A percentile compares a stretch with the other conserved stretches of the same genome.
phyloP scores from a whole-genome alignment of 2,329 filamentous ascomycete species.

The Tolypocladium capitatum region DNA sequence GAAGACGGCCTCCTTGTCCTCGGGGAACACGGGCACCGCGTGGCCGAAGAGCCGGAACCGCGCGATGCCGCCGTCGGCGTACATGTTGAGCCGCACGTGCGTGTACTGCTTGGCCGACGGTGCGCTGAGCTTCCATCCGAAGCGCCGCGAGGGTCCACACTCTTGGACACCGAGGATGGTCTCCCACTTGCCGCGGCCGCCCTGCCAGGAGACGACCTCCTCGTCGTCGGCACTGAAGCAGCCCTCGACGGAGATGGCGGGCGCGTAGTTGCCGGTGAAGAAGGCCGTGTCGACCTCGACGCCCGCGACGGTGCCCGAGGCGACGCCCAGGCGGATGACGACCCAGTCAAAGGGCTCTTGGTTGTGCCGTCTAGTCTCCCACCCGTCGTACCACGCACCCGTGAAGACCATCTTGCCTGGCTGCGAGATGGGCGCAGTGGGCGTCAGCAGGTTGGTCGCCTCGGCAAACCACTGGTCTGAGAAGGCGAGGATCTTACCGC shows the following conservation, averaged over 20 bases:
- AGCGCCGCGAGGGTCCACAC: constrained; percentile 60
- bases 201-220: constrained; percentile 50
- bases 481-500: constrained; percentile 50
- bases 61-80: constrained; percentile 73
- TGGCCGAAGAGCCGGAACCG: constrained; percentile 66
- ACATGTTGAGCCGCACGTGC: constrained; percentile 72
- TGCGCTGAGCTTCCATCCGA: constrained; percentile 54
- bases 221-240: constrained; percentile 53
- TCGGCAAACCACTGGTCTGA: constrained; percentile 60
- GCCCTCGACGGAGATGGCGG: constrained; percentile 65
- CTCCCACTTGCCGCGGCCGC: constrained; percentile 51
- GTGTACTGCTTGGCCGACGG: constrained; percentile 57
- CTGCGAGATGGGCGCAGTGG: constrained; percentile 48
- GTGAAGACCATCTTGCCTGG: constrained; percentile 56
- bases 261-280: constrained; percentile 74
- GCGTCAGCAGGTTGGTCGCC: constrained; percentile 49
- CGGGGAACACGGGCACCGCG: constrained; percentile 63
- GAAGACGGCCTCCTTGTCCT: constrained; percentile 49
- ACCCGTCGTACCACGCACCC: constrained; percentile 59
- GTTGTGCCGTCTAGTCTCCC: constrained; percentile 58
- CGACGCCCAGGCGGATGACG: constrained; percentile 51
- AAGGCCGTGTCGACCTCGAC: constrained; percentile 71
- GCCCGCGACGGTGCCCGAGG: constrained; percentile 59
- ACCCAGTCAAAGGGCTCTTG: constrained; percentile 52
- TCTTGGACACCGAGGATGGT: constrained; percentile 55